Conservation (phyloP, 164 flowering plant genomes). For the Nymphaea thermarum region DNA sequence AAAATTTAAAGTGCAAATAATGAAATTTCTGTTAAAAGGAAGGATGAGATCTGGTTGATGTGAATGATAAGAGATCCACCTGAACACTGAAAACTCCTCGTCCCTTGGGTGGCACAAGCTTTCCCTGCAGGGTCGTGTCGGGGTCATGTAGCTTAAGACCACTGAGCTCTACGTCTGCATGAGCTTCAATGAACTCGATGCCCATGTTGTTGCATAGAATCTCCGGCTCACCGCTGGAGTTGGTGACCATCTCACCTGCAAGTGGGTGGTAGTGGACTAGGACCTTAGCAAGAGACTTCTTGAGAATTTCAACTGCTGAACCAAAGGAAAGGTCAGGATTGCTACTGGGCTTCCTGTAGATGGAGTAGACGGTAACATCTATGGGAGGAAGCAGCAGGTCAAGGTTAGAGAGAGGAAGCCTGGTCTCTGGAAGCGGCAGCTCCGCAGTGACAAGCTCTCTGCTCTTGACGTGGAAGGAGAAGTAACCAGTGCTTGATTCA, state of each 20-base stretch:
- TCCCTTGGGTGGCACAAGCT: slow-evolving; percentile 28
- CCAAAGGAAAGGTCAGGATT: neutral
- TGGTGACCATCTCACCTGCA: slow-evolving; percentile 20
- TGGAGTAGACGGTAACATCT: slow-evolving; percentile 31
- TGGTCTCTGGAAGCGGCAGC: slow-evolving; percentile 27
- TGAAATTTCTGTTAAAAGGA: neutral
- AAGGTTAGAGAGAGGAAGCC: slow-evolving; percentile 38
- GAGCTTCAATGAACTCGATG: slow-evolving; percentile 29
- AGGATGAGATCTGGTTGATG: neutral
- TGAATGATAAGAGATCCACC: slow-evolving; percentile 1
- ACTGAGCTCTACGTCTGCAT: slow-evolving; percentile 22
- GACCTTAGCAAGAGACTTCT: slow-evolving; percentile 14
- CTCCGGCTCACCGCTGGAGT: slow-evolving; percentile 23
- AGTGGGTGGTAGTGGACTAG: slow-evolving; percentile 21
- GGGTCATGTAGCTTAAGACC: slow-evolving; percentile 25
- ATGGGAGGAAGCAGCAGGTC: slow-evolving; percentile 33
- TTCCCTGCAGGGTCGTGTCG: slow-evolving; percentile 25
- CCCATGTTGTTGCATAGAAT: slow-evolving; percentile 34
- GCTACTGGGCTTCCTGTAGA: slow-evolving; percentile 13
- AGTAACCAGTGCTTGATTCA: too few species aligned
- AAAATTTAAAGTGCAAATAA: too few species aligned
- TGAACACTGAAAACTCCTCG: slow-evolving; percentile 27
- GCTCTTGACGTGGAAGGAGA: too few species aligned
- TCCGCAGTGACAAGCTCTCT: slow-evolving; percentile 12
- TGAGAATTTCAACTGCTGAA: too few species aligned